Evolutionary conservation across 2,329 filamentous ascomycete species (phyloP), one percentile per base, ranked within the genome.

Genomic region (Emmonsia crescens): DNA sequence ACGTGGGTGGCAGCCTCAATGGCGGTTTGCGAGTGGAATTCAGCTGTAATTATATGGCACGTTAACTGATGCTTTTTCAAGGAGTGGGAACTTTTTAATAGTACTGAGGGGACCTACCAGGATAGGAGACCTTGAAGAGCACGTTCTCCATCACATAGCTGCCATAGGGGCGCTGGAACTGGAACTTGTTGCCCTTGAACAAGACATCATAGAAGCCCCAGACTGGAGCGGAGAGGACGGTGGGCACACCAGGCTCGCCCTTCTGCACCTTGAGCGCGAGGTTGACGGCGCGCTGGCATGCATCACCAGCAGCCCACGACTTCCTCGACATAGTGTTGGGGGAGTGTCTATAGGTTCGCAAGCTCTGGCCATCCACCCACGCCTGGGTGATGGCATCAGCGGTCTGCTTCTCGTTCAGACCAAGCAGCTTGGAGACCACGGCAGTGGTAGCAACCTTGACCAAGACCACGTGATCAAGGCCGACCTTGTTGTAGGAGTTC

Each of bases 61-160:
- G 24, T 49, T 27, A 49, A 16, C 24, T 1, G 21, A 8, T 27
- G 46, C 21, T 29, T 27, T 27, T 27, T 16, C 36, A 38, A 6
- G 46, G 10, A 29, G 4, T 21, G 21, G 46, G 21, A 27, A 16
- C 24, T 4, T 16, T 49, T 27, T 6, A 42, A 33, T 29, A 49
- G 27, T 24, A 27, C 9, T 36, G 48, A 51, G 57, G 38, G 58
- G 44, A 72, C 83, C 75, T 81, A 91, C 89, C 89, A 73, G 93
- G 93, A 76, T 96, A 97, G 54, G 94, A 99, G 64, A 99, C 94
- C 85, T 99, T 99, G 88, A 99, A 99, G 66, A 99, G 86, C 64
- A 99, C 91, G 73, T 97, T 99, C 85, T 99, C 94, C 94, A 99
- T 99, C 68, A 99, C 94, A 77, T 99, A 99, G 82, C 89, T 96